Conservation (phyloP, 2,329 filamentous ascomycete species). For the Colletotrichum sidae region DNA sequence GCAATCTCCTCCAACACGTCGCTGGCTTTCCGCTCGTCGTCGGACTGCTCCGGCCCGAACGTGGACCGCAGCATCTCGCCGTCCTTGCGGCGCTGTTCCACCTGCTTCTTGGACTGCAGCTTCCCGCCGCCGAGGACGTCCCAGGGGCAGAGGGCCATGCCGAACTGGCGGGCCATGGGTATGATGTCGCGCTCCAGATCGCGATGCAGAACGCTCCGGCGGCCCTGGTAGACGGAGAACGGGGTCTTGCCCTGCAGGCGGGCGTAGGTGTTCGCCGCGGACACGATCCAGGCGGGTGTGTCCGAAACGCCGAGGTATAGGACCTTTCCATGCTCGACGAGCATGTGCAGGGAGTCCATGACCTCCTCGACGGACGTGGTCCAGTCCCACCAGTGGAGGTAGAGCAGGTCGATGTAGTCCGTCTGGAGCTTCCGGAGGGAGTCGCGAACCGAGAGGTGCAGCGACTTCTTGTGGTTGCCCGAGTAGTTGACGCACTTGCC, state of each 20-base stretch:
- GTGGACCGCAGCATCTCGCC: constrained; percentile 54
- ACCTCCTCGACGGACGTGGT: constrained; percentile 55
- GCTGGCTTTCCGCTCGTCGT: constrained; percentile 63
- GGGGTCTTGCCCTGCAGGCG: constrained; percentile 48
- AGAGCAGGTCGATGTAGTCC: constrained; percentile 58
- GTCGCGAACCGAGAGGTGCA: constrained; percentile 56
- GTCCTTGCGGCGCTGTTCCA: constrained; percentile 44
- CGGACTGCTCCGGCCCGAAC: constrained; percentile 50
- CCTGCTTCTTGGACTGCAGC: constrained; percentile 55
- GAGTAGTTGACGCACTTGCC: constrained; percentile 52
- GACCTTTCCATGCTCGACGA: constrained; percentile 55
- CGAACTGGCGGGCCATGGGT: constrained; percentile 54
- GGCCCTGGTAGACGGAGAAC: constrained; percentile 54
- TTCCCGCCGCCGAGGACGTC: constrained; percentile 66
- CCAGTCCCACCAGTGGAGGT: constrained; percentile 59
- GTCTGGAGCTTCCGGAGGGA: constrained; percentile 59
- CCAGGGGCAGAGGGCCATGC: constrained; percentile 70
- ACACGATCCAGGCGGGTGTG: constrained; percentile 54
- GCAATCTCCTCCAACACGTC: constrained; percentile 71
- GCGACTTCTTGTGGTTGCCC: constrained; percentile 56
- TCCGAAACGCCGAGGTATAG: constrained; percentile 55
- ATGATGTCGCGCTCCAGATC: constrained; percentile 56
- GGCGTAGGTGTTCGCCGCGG: constrained; percentile 53
- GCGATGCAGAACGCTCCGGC: constrained; percentile 48
- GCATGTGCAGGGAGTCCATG: constrained; percentile 54